Evolutionary conservation across 139 green algal species (phyloP), one percentile per base, ranked within the genome.

Genomic region (Desmodesmus armatus): DNA sequence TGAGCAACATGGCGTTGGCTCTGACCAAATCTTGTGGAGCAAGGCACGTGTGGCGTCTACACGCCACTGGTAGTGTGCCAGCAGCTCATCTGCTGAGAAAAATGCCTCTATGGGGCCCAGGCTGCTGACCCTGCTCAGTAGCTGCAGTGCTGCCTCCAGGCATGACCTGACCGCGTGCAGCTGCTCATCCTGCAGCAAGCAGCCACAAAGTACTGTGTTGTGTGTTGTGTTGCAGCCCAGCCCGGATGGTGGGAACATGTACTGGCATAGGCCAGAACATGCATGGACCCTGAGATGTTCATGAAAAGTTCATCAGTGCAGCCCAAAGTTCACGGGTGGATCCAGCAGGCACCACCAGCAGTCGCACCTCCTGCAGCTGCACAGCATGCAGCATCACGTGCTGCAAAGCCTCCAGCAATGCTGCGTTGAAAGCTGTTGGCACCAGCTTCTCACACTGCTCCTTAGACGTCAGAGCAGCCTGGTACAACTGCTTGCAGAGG

Each of bases 1-100:
- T n/a, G n/a, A n/a, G n/a, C n/a, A n/a, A n/a, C n/a, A n/a, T n/a
- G n/a, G n/a, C n/a, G n/a, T n/a, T n/a, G n/a, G n/a, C n/a, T n/a
- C n/a, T n/a, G n/a, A n/a, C n/a, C n/a, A n/a, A n/a, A n/a, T n/a
- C n/a, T n/a, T n/a, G n/a, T n/a, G n/a, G n/a, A n/a, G n/a, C n/a
- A n/a, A n/a, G n/a, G n/a, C n/a, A n/a, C n/a, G 60, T 2, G 60
- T 69, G 37, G n/a, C 60, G 21, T 39, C n/a, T 29, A 69, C 11
- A 29, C 60, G 60, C n/a, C 31, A 49, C 33, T 80, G 73, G 49
- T 80, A 80, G 31, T 69, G 73, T 17, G 19, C 35, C 25, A 80
- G 73, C 47, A 80, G 23, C 31, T 80, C 73, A 80, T 80, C 73
- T 35, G 73, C 73, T 35, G 73, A 69, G 27, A 82, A 82, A 55